Conservation (phyloP, 352 stramenopile genomes). For the Phytophthora pinifolia region DNA sequence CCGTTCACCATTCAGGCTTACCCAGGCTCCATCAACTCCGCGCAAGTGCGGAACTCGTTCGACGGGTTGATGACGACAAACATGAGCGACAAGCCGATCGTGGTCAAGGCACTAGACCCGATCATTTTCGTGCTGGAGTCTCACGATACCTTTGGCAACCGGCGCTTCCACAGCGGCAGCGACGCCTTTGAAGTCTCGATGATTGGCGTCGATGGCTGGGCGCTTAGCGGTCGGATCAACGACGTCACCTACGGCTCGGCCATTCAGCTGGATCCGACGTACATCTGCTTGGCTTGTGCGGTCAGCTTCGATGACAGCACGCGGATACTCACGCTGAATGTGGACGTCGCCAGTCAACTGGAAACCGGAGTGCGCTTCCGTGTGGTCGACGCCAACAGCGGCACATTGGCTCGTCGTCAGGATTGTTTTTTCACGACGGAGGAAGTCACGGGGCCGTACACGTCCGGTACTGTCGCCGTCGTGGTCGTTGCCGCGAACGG, state of each 20-base stretch:
- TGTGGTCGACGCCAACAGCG: constrained; percentile 60
- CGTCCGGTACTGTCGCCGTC: constrained; percentile 27
- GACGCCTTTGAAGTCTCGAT: constrained; percentile 85
- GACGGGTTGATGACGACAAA: constrained; percentile 51
- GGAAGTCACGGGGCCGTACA: constrained; percentile 41
- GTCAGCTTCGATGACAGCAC: constrained; percentile 42
- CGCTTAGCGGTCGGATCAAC: constrained; percentile 83
- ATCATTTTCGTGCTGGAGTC: constrained; percentile 83
- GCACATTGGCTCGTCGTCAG: constrained; percentile 42
- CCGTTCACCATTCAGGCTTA: constrained; percentile 72
- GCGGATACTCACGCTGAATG: constrained; percentile 55
- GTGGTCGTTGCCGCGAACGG: constrained; percentile 52
- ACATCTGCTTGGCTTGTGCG: constrained; percentile 60
- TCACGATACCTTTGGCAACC: constrained; percentile 76
- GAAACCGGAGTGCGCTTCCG: constrained; percentile 61
- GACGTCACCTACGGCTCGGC: constrained; percentile 50
- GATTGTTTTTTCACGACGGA: constrained; percentile 78
- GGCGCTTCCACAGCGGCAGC: constrained; percentile 84
- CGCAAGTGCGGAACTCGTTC: constrained; percentile 59
- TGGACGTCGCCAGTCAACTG: constrained; percentile 56
- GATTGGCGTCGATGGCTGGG: constrained; percentile 83
- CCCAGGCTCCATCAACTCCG: constrained; percentile 66
- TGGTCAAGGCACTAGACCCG: constrained; percentile 44
- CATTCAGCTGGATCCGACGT: constrained; percentile 44
- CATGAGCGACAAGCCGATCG: constrained; percentile 17